Evolutionary conservation across 2,329 filamentous ascomycete genomes (phyloP).

Genomic region (Chalaropsis thielavioides): DNA sequence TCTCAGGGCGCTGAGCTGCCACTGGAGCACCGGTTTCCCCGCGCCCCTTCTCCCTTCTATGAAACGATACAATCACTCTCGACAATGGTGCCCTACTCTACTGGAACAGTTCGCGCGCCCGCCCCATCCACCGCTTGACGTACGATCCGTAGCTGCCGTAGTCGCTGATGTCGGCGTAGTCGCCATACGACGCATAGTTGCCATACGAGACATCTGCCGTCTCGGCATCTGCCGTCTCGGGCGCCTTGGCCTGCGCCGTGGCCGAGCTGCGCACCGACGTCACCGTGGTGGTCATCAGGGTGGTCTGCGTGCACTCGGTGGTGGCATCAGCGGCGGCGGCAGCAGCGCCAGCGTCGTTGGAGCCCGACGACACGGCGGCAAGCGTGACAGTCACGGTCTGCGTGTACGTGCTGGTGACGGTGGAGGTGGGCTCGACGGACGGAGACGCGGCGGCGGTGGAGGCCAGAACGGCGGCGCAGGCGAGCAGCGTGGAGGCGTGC

Average conservation of each 20-base stretch:
- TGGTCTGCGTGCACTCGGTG: background rate
- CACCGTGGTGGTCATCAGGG: constrained; percentile 3
- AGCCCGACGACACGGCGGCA: background rate
- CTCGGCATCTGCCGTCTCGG: background rate
- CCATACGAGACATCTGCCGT: background rate
- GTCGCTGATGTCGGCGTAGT: constrained; percentile 6
- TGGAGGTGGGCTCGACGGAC: constrained; percentile 1
- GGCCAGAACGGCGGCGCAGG: background rate
- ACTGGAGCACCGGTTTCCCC: background rate
- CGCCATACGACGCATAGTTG: constrained; percentile 10
- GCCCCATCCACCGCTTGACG: constrained; percentile 10
- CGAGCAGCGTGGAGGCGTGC: background rate
- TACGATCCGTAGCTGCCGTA: constrained; percentile 6
- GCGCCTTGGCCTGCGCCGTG: background rate
- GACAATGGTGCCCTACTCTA: no score
- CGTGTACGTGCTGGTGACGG: constrained; percentile 10
- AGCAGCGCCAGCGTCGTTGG: no score
- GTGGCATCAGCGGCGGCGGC: background rate
- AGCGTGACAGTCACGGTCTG: constrained; percentile 10
- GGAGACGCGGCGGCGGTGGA: background rate
- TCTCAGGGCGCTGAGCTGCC: no score
- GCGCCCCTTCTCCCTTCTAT: background rate
- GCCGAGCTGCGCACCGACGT: background rate
- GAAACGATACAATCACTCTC: background rate
- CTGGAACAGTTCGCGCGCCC: background rate